Base-by-base conservation (phyloP, 441 rosid species). In the Mallotus repandus region DNA sequence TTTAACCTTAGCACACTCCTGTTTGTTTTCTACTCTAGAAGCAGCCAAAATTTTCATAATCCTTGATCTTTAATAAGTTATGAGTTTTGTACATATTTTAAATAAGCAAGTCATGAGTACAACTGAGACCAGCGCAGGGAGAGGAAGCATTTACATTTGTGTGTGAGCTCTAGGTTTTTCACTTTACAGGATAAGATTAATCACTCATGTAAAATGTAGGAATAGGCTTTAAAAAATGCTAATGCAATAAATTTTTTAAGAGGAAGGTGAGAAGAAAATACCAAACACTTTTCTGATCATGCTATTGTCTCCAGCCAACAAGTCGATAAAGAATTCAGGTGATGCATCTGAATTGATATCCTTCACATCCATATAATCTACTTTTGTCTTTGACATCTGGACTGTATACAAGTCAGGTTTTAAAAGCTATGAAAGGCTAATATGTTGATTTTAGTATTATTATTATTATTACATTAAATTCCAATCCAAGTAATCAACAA, bases 381-480 rank as follows among this genome's bases (percentile, higher is more conserved):
- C 86, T 79, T 84, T 87, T 80, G 77, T 88, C 86, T 87, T 91
- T 82, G 93, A 93, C 86, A 95, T 89, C 99, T 95, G 97, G 91
- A 92, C 98, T 93, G 97, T 79, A 85, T 81, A 89, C 79, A 87
- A 93, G 93, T 89, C 89, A 94, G 92, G 84, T 83, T 87, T 85
- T 84, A 85, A 88, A 72, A 76, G 82, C 81, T 43, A 79, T 14
- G 75, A 84, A 83, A 74, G 73, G 75, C 76, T 69, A 57, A 77
- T 80, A 66, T 71, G 48, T 70, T 45, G 18, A 21, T 65, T 38
- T 67, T 74, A 4, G n/a, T 25, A 22, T 3, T 61, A 14, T 59
- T 45, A 15, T 62, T 12, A 38, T 46, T 69, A 2, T 6, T n/a
- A n/a, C n/a, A 29, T 29, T 29, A 29, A 29, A 1, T 29, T 29